Percentiles rank a stretch among this genome's conserved stretches.
phyloP scores from a whole-genome alignment of 2,329 filamentous ascomycete genomes.

The Esteya vermicola region DNA sequence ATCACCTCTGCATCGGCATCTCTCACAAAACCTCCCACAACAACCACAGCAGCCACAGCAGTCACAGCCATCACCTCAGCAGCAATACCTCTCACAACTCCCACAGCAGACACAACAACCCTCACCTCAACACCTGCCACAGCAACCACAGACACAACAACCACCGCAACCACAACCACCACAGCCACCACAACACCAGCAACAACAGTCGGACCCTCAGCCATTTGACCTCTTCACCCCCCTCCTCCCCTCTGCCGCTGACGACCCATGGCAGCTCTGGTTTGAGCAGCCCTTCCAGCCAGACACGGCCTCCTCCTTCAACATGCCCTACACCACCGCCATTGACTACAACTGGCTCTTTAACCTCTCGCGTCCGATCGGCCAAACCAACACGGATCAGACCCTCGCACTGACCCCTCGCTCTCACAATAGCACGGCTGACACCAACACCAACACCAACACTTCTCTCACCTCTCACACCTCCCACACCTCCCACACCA shows the following conservation, averaged over 20 bases:
- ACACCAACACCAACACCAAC: not conserved
- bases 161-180: not conserved
- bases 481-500: no score
- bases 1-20: no score
- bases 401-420: not conserved
- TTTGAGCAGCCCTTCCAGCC: conserved; percentile 8
- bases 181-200: not conserved
- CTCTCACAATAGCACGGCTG: not conserved
- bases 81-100: no score
- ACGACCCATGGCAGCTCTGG: not conserved
- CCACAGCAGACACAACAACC: no score
- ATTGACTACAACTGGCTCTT: conserved; percentile 10
- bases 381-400: not conserved
- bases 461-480: not conserved
- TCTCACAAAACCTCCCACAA: no score
- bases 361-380: conserved; percentile 1
- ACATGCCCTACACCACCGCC: conserved; percentile 10
- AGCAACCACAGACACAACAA: not conserved
- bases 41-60: not conserved
- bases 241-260: not conserved
- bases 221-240: not conserved
- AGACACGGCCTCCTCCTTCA: conserved; percentile 10
- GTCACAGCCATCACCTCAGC: not conserved
- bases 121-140: no score
- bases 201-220: not conserved